phyloP scores from a whole-genome alignment of 805 yeast species.

The Saccharomycopsis fermentans region DNA sequence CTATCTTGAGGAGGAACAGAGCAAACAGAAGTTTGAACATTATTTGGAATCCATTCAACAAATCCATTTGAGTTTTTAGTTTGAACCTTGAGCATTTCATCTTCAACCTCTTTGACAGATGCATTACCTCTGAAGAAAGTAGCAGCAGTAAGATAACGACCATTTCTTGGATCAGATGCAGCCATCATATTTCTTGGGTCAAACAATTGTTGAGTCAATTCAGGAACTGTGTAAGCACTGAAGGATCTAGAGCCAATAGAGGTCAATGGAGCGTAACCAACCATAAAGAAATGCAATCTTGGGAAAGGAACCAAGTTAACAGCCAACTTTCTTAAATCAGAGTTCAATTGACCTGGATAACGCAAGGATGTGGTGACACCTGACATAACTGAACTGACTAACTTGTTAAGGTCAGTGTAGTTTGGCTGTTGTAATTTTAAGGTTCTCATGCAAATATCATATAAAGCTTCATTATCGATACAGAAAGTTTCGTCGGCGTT shows the following conservation, averaged over 20 bases:
- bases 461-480: conserved; percentile 88
- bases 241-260: conserved; percentile 73
- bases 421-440: conserved; percentile 72
- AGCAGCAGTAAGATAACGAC: conserved; percentile 86
- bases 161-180: conserved; percentile 83
- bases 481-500: conserved; percentile 90
- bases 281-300: conserved; percentile 91
- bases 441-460: conserved; percentile 80
- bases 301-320: conserved; percentile 94
- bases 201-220: conserved; percentile 87
- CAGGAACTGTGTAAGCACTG: conserved; percentile 79
- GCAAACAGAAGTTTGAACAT: conserved; percentile 90
- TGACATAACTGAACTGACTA: conserved; percentile 87
- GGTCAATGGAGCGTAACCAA: conserved; percentile 87
- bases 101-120: conserved; percentile 88
- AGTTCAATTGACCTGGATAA: conserved; percentile 91
- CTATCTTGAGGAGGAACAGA: conserved; percentile 79
- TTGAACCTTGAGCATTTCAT: conserved; percentile 80
- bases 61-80: conserved; percentile 72
- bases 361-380: conserved; percentile 92
- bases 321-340: conserved; percentile 86
- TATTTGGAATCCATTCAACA: conserved; percentile 95
- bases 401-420: conserved; percentile 66
- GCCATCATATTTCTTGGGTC: conserved; percentile 95
- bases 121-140: conserved; percentile 93